phyloP scores from a whole-genome alignment of 257 asterid species.

The Solanum lignicaule region DNA sequence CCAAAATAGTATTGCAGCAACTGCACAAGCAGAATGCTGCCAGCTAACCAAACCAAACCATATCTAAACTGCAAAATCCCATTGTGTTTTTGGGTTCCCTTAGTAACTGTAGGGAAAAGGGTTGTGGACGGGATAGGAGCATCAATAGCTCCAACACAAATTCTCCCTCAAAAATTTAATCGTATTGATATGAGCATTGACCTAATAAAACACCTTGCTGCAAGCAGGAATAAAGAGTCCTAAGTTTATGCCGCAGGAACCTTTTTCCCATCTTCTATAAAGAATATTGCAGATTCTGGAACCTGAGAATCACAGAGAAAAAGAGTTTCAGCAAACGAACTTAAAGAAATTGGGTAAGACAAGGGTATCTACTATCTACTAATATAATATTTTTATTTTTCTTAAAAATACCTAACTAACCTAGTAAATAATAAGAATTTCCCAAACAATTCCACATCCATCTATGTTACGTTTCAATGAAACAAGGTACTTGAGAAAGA shows the following conservation, averaged over 20 bases:
- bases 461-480: not conserved
- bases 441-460: not conserved
- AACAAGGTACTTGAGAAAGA: not conserved
- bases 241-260: constrained; percentile 49
- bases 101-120: not conserved
- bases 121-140: not conserved
- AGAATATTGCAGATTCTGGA: constrained; percentile 72
- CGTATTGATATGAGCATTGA: not conserved
- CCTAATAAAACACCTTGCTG: not conserved
- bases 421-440: not conserved
- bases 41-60: not conserved
- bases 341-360: not conserved
- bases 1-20: not conserved
- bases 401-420: not conserved
- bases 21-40: not conserved
- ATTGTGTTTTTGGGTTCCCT: not conserved
- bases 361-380: not conserved
- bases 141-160: not conserved
- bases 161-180: not conserved
- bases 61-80: not conserved
- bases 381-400: not conserved
- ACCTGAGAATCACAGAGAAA: constrained; percentile 34
- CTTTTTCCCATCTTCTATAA: constrained; percentile 89
- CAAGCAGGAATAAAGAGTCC: constrained; percentile 2
- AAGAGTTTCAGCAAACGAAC: not conserved